Percentiles rank a stretch among this genome's conserved stretches.
Conservation (phyloP, 2,329 filamentous ascomycete genomes). For the Pseudogymnoascus sp. region DNA sequence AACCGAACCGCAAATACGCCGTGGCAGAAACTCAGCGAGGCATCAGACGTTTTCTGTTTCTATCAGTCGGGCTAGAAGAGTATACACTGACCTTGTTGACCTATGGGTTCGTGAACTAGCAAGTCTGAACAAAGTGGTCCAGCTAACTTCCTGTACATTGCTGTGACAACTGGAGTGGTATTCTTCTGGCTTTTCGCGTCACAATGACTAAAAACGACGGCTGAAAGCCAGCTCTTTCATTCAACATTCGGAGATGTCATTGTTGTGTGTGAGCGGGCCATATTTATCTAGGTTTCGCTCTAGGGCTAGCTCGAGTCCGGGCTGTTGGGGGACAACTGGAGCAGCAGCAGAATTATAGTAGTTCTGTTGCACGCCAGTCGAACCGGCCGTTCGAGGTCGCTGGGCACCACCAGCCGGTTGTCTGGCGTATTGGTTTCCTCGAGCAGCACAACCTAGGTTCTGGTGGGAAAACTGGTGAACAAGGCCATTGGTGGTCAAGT, state of each 20-base stretch:
- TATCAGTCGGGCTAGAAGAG: too few species aligned
- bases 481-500: constrained; percentile 81
- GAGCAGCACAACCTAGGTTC: constrained; percentile 69
- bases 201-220: too few species aligned
- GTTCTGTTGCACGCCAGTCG: constrained; percentile 53
- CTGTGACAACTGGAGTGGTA: too few species aligned
- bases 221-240: too few species aligned
- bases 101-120: too few species aligned
- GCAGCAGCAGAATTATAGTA: constrained; percentile 65
- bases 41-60: too few species aligned
- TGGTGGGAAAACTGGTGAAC: constrained; percentile 97
- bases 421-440: constrained; percentile 62
- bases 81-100: too few species aligned
- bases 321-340: constrained; percentile 47
- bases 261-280: constrained; percentile 54
- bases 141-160: too few species aligned
- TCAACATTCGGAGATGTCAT: too few species aligned
- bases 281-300: constrained; percentile 82
- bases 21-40: background rate
- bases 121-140: too few species aligned
- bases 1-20: background rate
- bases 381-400: constrained; percentile 78
- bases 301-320: constrained; percentile 69
- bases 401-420: constrained; percentile 60
- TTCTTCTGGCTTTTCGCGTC: too few species aligned